Percentiles rank a stretch among this genome's conserved stretches.
Conservation (phyloP, 805 yeast genomes). For the Metschnikowia borealis region DNA sequence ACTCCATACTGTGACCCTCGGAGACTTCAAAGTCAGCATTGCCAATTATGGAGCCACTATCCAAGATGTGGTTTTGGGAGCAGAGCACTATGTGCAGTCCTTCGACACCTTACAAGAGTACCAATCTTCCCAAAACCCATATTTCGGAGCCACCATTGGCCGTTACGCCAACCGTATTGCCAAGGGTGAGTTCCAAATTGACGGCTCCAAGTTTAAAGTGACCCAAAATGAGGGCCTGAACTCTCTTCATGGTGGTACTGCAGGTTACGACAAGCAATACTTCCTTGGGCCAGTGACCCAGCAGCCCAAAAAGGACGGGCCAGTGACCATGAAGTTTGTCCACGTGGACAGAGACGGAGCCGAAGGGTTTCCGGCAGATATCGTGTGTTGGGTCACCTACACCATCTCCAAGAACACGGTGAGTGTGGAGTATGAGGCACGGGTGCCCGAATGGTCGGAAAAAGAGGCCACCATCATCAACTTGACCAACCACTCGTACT, state of each 20-base stretch:
- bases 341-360: slow-evolving; percentile 44
- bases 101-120: slow-evolving; percentile 33
- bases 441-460: slow-evolving; percentile 22
- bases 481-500: slow-evolving; percentile 62
- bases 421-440: slow-evolving; percentile 46
- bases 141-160: slow-evolving; percentile 63
- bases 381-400: slow-evolving; percentile 45
- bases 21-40: slow-evolving; percentile 37
- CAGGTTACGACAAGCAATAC: slow-evolving; percentile 48
- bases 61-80: slow-evolving; percentile 39
- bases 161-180: slow-evolving; percentile 59
- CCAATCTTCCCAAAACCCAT: slow-evolving; percentile 35
- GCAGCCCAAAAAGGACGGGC: slow-evolving; percentile 24
- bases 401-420: slow-evolving; percentile 37
- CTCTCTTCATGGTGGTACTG: slow-evolving; percentile 52
- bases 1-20: slow-evolving; percentile 28
- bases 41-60: slow-evolving; percentile 52
- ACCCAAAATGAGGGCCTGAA: slow-evolving; percentile 37
- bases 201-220: slow-evolving; percentile 39
- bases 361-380: slow-evolving; percentile 60
- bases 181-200: slow-evolving; percentile 39
- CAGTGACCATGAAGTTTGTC: slow-evolving; percentile 33
- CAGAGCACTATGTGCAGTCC: slow-evolving; percentile 37
- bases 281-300: slow-evolving; percentile 54
- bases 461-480: slow-evolving; percentile 48